A percentile compares a stretch with the other conserved stretches of the same genome.
These are phyloP conservation scores for Chalaropsis ovoidea DNA, from an alignment of 2,329 filamentous ascomycete genomes.

Conservation along the genomic window DNA sequence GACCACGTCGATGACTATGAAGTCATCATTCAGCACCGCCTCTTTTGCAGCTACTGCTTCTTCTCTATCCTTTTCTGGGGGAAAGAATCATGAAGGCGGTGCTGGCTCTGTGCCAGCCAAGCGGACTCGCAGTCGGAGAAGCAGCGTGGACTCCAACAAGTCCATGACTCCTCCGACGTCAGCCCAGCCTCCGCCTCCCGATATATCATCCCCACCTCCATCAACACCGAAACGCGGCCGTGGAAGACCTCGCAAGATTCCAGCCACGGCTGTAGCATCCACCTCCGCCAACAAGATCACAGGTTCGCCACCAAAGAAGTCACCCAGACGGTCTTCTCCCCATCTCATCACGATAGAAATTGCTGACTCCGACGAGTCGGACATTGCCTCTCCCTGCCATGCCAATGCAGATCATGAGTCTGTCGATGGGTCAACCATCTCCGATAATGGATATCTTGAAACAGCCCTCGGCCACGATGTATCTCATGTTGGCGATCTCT, in stretches of 20 bases:
- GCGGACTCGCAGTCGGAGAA: slow-evolving; percentile 1
- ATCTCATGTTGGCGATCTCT: slow-evolving; percentile 39
- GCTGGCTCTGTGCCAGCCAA: slow-evolving; percentile 6
- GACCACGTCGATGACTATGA: not conserved
- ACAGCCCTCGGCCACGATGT: slow-evolving; percentile 25
- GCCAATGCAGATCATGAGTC: not conserved
- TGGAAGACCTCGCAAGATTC: slow-evolving; percentile 19
- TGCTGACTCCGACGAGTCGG: slow-evolving; percentile 23
- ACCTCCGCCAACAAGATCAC: not conserved
- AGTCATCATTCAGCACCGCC: slow-evolving; percentile 18
- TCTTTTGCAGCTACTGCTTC: not conserved
- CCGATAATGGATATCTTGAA: slow-evolving; percentile 21
- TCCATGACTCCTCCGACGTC: slow-evolving; percentile 22
- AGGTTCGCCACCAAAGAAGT: not conserved
- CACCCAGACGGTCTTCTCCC: slow-evolving; percentile 5
- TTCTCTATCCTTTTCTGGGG: not conserved
- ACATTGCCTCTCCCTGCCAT: not conserved
- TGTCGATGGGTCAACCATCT: slow-evolving; percentile 13
- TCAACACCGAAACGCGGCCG: slow-evolving; percentile 32
- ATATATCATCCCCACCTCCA: not conserved
- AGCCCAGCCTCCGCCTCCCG: slow-evolving; percentile 12
- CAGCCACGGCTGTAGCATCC: not conserved
- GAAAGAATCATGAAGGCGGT: not conserved
- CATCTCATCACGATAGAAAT: slow-evolving; percentile 23
- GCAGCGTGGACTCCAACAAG: slow-evolving; percentile 3